phyloP scores from a whole-genome alignment of 208 protist species.

The Leishmania turanica region DNA sequence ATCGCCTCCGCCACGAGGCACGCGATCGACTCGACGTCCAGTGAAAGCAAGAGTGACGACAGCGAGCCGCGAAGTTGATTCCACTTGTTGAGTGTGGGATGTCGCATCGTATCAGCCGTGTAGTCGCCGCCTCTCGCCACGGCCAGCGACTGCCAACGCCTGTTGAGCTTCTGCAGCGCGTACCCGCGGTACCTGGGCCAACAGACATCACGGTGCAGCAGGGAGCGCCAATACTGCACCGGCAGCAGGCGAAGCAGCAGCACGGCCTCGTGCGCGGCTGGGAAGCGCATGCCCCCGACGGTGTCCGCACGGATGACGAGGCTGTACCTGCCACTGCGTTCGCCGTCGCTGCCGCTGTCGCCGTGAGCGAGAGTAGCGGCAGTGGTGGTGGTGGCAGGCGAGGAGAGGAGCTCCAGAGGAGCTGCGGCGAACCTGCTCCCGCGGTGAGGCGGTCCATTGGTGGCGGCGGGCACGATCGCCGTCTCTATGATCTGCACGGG shows the following conservation, averaged over 20 bases:
- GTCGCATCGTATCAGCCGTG: background rate
- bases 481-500: background rate
- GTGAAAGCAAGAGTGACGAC: background rate
- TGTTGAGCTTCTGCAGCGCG: background rate
- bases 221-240: background rate
- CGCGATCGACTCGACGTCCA: background rate
- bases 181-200: slow-evolving; percentile 15
- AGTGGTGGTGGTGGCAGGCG: background rate
- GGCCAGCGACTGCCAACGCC: background rate
- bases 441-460: background rate
- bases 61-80: background rate
- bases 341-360: background rate
- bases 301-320: background rate
- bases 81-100: background rate
- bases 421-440: background rate
- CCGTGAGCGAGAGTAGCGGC: no score
- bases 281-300: background rate
- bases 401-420: background rate
- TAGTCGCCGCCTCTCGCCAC: background rate
- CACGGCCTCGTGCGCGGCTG: background rate
- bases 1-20: slow-evolving; percentile 3
- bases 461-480: background rate
- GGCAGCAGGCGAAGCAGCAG: slow-evolving; percentile 13
- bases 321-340: background rate
- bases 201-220: background rate